Conservation (phyloP, 2,329 filamentous ascomycete genomes). For the Aspergillus tamarii region DNA sequence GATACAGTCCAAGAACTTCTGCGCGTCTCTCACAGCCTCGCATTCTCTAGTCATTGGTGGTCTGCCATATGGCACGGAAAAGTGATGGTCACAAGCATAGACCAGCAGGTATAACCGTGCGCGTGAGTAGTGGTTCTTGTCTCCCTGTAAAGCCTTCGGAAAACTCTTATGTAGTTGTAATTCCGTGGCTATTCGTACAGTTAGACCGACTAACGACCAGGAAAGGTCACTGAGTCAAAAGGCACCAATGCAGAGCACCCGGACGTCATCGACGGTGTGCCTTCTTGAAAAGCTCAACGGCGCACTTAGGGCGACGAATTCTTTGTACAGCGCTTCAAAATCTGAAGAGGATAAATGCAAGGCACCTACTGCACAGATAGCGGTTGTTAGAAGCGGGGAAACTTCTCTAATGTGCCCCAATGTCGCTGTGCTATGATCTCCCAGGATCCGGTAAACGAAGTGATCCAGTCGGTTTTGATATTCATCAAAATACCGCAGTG, state of each 20-base stretch:
- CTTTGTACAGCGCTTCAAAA: slow-evolving; percentile 42
- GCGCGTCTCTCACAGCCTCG: slow-evolving; percentile 34
- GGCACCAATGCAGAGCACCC: slow-evolving; percentile 52
- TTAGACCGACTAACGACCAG: slow-evolving; percentile 23
- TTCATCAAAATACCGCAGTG: slow-evolving; percentile 44
- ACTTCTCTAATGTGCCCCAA: slow-evolving; percentile 43
- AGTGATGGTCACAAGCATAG: slow-evolving; percentile 44
- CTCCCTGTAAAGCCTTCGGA: slow-evolving; percentile 26
- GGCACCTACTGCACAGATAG: slow-evolving; percentile 50
- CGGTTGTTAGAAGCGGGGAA: slow-evolving; percentile 49
- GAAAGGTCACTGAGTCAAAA: slow-evolving; percentile 54
- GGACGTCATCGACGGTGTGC: slow-evolving; percentile 48
- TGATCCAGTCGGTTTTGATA: slow-evolving; percentile 51
- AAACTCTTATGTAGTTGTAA: slow-evolving; percentile 29
- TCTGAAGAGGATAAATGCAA: slow-evolving; percentile 42
- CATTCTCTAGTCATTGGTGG: slow-evolving; percentile 40
- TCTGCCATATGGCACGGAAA: slow-evolving; percentile 41
- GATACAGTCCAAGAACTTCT: slow-evolving; percentile 30
- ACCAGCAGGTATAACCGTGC: slow-evolving; percentile 38
- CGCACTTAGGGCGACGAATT: slow-evolving; percentile 35
- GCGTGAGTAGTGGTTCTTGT: slow-evolving; percentile 25
- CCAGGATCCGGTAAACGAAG: slow-evolving; percentile 50
- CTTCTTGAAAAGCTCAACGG: slow-evolving; percentile 48
- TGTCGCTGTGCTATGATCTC: slow-evolving; percentile 37
- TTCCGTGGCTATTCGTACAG: slow-evolving; percentile 27